A percentile compares a stretch with the other conserved stretches of the same genome.
Evolutionary conservation across 2,329 filamentous ascomycete species (phyloP).

Genomic region (Hypoxylon sp.): DNA sequence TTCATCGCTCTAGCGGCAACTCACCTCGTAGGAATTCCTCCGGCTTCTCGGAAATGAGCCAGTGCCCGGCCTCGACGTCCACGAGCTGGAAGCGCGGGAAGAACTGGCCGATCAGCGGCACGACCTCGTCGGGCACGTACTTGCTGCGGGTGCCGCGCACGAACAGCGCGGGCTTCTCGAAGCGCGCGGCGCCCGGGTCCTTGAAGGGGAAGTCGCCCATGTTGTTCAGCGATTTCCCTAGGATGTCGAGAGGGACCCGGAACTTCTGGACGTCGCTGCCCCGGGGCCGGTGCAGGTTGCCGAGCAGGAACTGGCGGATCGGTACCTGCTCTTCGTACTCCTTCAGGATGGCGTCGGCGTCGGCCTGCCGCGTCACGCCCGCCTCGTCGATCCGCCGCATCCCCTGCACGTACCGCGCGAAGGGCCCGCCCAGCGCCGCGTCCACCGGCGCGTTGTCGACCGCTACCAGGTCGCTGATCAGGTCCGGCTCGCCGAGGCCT

Average conservation of each 20-base stretch:
- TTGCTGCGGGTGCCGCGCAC: constrained; percentile 80
- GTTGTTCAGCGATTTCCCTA: constrained; percentile 75
- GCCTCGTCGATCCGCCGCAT: constrained; percentile 85
- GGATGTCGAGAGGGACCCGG: constrained; percentile 79
- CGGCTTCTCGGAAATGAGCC: constrained; percentile 90
- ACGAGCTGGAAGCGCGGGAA: constrained; percentile 81
- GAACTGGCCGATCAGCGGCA: constrained; percentile 84
- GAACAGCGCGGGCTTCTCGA: constrained; percentile 83
- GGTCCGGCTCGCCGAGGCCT: constrained; percentile 75
- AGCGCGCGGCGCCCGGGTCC: constrained; percentile 74
- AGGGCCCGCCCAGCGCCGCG: constrained; percentile 77
- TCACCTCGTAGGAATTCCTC: constrained; percentile 80
- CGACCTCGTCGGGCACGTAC: constrained; percentile 83
- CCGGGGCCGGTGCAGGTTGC: constrained; percentile 77
- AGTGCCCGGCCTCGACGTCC: constrained; percentile 84
- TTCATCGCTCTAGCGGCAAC: neutral
- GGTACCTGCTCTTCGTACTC: constrained; percentile 79
- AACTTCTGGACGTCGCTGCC: constrained; percentile 72
- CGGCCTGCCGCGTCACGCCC: constrained; percentile 73
- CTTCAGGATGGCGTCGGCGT: constrained; percentile 83
- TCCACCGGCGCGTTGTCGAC: constrained; percentile 95
- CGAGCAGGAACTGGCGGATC: constrained; percentile 91
- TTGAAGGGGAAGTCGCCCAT: constrained; percentile 92
- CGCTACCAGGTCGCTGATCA: constrained; percentile 78
- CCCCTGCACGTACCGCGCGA: constrained; percentile 82